phyloP scores from a whole-genome alignment of 441 rosid genomes.

The Monsonia emarginata region DNA sequence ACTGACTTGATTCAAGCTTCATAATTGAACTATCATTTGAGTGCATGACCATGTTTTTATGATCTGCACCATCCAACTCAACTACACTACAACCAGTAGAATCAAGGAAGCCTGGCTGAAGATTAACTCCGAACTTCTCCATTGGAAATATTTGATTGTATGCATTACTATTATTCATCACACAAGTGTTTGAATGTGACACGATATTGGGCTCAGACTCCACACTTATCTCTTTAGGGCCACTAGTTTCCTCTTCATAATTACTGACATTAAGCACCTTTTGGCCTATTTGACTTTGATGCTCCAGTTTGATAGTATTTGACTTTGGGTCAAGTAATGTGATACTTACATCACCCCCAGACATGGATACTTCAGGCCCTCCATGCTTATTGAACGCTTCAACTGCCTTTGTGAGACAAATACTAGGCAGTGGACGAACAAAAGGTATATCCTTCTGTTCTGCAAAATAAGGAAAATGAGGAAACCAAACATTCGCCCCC shows the following conservation, averaged over 20 bases:
- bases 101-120: constrained; percentile 26
- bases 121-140: constrained; percentile 33
- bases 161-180: constrained; percentile 23
- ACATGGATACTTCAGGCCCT: constrained; percentile 28
- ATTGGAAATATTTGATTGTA: constrained; percentile 34
- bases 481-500: constrained; percentile 25
- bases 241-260: constrained; percentile 34
- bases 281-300: constrained; percentile 34
- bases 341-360: constrained; percentile 30
- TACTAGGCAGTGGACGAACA: constrained; percentile 26
- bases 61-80: constrained; percentile 28
- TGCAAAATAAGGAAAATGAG: constrained; percentile 25
- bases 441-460: constrained; percentile 24
- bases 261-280: constrained; percentile 21
- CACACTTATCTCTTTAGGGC: constrained; percentile 27
- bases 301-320: constrained; percentile 33
- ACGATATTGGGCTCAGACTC: constrained; percentile 25
- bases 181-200: constrained; percentile 28
- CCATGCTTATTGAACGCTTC: constrained; percentile 31
- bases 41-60: constrained; percentile 25
- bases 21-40: constrained; percentile 32
- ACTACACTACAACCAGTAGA: constrained; percentile 28
- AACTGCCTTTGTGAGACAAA: constrained; percentile 25
- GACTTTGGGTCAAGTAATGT: constrained; percentile 27
- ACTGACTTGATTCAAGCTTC: constrained; percentile 23